Evolutionary conservation across 2,329 filamentous ascomycete genomes (phyloP), one percentile per base, ranked within the genome.

Genomic region (Zopfia rhizophila): DNA sequence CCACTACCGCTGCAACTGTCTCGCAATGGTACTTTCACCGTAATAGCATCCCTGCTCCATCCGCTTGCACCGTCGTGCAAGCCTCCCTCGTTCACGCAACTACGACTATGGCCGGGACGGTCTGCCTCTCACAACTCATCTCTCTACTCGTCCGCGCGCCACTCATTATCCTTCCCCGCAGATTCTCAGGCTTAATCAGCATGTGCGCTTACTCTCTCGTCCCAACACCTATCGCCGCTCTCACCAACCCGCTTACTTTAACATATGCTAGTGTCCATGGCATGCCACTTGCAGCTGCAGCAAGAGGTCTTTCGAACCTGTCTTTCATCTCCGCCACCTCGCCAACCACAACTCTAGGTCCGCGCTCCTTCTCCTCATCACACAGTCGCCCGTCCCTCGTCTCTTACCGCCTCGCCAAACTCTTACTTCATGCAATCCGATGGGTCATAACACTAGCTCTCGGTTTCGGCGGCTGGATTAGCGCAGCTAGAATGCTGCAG

Each of bases 1-100:
- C 90, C 16, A 94, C 92, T 12, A 96, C 93, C 11, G 93, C 91
- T 17, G 94, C 94, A 8, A 96, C 93, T 1, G 93, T 97, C 17
- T 96, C 91, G 28, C 94, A 99, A 72, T 99, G 94, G 94, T 99
- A 99, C 73, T 99, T 97, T 72, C 93, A 97, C 72, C 90, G 94
- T 53, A 89, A 95, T 60, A 85, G 86, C 4, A 82, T 86, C 8
- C 91, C 93, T 4, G 80, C 87, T 7, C 86, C 91, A 2, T 86
- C 90, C 1, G 92, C 91, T 1, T 80, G 82, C 45, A 87, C 92
- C 43, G 88, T 97, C 35, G 91, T 97, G 18, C 79, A 84, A 51
- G 93, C 92, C 5, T 93, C 92, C 11, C 78, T 96, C 31, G 79
- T 80, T 37, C 94, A 99, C 73, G 88, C 92, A 3, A 78, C 84